Evolutionary conservation across 257 asterid species (phyloP), one percentile per base, ranked within the genome.

Genomic region (Thymus quinquecostatus): DNA sequence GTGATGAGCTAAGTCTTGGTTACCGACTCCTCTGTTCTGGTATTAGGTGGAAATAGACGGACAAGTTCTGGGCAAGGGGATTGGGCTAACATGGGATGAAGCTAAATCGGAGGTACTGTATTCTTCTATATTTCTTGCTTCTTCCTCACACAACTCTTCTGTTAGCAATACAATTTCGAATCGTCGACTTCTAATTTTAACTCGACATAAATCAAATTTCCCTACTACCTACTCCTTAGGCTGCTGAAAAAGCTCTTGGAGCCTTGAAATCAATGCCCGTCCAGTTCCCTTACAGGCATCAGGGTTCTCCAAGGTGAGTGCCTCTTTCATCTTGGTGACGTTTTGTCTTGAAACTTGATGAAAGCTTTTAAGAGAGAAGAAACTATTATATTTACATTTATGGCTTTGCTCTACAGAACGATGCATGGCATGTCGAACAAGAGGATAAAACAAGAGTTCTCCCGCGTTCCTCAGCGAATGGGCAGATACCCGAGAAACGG

Each of bases 201-300:
- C 57, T 48, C 29, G 30, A 64, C 4, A 38, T 38, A 38, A 38
- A 38, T 4, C 6, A 4, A 38, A 38, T 4, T 7, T 4, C 8
- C 8, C 6, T 38, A 38, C 41, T 4, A 1, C 8, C 6, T 38
- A 38, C 41, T 38, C 41, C 40, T 36, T 78, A 92, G 99, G 99
- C 99, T 81, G 95, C 98, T 76, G 99, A 89, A 63, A 86, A 81
- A 75, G 99, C 99, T 75, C 89, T 92, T 73, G 91, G 80, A 64
- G 80, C 89, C 77, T 75, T 95, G 83, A 86, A 84, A 75, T 77
- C 96, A 77, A 87, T 73, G 85, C 81, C 77, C 6, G 87, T 84
- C 71, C 92, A 78, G 72, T 78, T 76, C 73, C 75, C 96, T 74
- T 85, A 86, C 78, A 82, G 86, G 80, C 96, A 79, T 71, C 98